Percentiles rank a stretch among this genome's conserved stretches.
These are phyloP conservation scores for Scheffersomyces stambukii DNA, from an alignment of 1,139 yeast species.

Conservation along the genomic window DNA sequence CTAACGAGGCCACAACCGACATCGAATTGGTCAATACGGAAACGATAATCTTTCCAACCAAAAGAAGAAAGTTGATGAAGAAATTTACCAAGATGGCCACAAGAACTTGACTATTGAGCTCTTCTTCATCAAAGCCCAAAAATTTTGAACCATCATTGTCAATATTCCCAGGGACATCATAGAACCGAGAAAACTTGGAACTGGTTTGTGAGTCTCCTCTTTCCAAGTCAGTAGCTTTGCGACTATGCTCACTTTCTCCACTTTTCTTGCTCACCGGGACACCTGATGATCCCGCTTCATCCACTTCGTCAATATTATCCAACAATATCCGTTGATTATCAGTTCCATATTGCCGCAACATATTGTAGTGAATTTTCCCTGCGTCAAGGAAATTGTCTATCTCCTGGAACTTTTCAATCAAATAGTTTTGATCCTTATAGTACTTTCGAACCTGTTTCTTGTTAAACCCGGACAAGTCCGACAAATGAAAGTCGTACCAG, in stretches of 20 bases:
- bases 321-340: slow-evolving; percentile 9
- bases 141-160: slow-evolving; percentile 32
- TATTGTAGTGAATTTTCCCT: slow-evolving; percentile 58
- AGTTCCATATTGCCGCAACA: slow-evolving; percentile 57
- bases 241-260: neutral
- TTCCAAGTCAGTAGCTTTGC: slow-evolving; percentile 9
- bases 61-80: slow-evolving; percentile 52
- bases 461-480: slow-evolving; percentile 20
- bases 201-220: slow-evolving; percentile 4
- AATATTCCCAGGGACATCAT: slow-evolving; percentile 57
- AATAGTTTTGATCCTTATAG: slow-evolving; percentile 52
- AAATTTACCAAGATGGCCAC: slow-evolving; percentile 67
- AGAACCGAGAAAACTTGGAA: slow-evolving; percentile 24
- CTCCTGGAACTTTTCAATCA: slow-evolving; percentile 53
- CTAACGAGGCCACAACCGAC: slow-evolving; percentile 73
- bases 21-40: slow-evolving; percentile 63
- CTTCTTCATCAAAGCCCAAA: slow-evolving; percentile 29
- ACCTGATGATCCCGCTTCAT: slow-evolving; percentile 10
- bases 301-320: slow-evolving; percentile 21
- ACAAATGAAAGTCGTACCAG: slow-evolving; percentile 39
- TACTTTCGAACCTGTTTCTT: slow-evolving; percentile 24
- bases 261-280: slow-evolving; percentile 12
- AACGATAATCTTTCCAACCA: slow-evolving; percentile 61
- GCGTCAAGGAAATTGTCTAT: slow-evolving; percentile 69
- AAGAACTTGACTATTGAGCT: slow-evolving; percentile 41